phyloP scores from a whole-genome alignment of 768 basidiomycete species.

The Hortiboletus campestris region DNA sequence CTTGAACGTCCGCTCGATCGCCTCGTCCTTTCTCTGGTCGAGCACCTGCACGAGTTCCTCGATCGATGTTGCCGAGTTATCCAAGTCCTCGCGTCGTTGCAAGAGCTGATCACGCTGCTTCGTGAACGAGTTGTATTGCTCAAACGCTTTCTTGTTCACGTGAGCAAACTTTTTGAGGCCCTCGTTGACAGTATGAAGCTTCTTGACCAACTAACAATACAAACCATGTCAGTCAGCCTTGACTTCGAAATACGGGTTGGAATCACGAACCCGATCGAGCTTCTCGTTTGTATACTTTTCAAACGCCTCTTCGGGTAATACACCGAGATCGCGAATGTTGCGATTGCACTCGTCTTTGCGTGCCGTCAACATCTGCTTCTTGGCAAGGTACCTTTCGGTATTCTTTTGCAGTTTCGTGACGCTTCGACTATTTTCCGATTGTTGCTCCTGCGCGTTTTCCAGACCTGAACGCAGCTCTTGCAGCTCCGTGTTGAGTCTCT shows the following conservation, averaged over 20 bases:
- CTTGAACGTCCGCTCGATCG: conserved; percentile 97
- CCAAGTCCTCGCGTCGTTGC: conserved; percentile 85
- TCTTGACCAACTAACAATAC: conserved; percentile 75
- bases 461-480: conserved; percentile 65
- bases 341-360: conserved; percentile 94
- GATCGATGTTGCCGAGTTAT: conserved; percentile 85
- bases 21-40: conserved; percentile 97
- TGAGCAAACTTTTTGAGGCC: conserved; percentile 94
- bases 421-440: conserved; percentile 80
- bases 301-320: conserved; percentile 95
- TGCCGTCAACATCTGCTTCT: conserved; percentile 77
- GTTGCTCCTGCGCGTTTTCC: conserved; percentile 78
- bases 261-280: conserved; percentile 71
- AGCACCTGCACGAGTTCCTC: conserved; percentile 90
- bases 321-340: conserved; percentile 94
- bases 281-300: conserved; percentile 89
- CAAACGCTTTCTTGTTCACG: conserved; percentile 99
- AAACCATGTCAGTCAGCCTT: neutral
- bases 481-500: conserved; percentile 56
- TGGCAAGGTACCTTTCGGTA: conserved; percentile 91
- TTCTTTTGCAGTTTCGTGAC: conserved; percentile 94
- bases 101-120: conserved; percentile 93
- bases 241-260: neutral
- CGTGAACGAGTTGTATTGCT: conserved; percentile 97
- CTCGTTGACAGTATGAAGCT: conserved; percentile 90